Evolutionary conservation across 768 basidiomycete species (phyloP).

Genomic region (Crucibulum laeve): DNA sequence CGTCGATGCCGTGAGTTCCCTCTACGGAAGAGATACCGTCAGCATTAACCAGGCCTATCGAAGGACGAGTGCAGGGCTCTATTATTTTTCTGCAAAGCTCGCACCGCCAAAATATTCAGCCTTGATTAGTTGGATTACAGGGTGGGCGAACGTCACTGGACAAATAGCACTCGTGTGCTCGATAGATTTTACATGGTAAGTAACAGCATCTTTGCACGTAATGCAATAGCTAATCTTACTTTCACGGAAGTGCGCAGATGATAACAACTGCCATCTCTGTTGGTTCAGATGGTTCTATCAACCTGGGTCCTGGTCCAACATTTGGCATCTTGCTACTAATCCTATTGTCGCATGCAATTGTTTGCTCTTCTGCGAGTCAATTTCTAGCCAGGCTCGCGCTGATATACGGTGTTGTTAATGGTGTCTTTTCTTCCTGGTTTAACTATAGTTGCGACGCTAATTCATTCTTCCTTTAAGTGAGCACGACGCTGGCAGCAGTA

Average conservation of each 20-base stretch:
- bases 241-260: constrained; percentile 46
- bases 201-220: background rate
- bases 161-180: constrained; percentile 51
- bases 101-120: constrained; percentile 59
- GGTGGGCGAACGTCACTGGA: constrained; percentile 40
- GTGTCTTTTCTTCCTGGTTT: constrained; percentile 22
- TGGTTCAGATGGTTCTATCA: constrained; percentile 42
- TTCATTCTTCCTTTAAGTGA: background rate
- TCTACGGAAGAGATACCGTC: background rate
- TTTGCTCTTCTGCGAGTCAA: constrained; percentile 54
- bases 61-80: constrained; percentile 75
- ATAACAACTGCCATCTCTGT: constrained; percentile 57
- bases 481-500: background rate
- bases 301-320: constrained; percentile 43
- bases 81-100: constrained; percentile 75
- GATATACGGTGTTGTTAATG: constrained; percentile 51
- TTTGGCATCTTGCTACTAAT: constrained; percentile 56
- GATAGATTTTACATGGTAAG: constrained; percentile 52
- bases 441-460: background rate
- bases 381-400: constrained; percentile 54
- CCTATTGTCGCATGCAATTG: constrained; percentile 48
- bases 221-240: background rate
- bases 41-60: constrained; percentile 1
- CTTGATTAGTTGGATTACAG: constrained; percentile 64
- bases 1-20: constrained; percentile 53